These are phyloP conservation scores for Amaranthus hypochondriacus DNA, from an alignment of 148 eudicot species.

Conservation along the genomic window DNA sequence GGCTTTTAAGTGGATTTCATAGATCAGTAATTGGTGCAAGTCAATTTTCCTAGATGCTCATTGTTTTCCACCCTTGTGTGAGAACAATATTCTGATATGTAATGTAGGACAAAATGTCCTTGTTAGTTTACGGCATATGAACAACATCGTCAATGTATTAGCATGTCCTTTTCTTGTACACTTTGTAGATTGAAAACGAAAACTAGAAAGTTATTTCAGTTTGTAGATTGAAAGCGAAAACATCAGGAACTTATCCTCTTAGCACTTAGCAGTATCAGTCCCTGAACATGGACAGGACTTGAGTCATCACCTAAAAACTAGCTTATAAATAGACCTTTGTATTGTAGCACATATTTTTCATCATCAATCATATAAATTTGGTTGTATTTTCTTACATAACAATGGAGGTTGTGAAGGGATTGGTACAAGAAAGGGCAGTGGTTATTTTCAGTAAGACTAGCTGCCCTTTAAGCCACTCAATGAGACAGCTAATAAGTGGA, in stretches of 20 bases:
- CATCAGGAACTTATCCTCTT: constrained; percentile 15
- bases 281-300: neutral
- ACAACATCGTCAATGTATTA: constrained; percentile 13
- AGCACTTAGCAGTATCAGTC: neutral
- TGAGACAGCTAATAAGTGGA: constrained; percentile 21
- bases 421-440: constrained; percentile 16
- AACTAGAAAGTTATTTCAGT: constrained; percentile 1
- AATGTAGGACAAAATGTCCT: constrained; percentile 14
- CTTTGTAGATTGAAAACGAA: constrained; percentile 14
- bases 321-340: constrained; percentile 25
- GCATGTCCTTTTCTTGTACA: constrained; percentile 14
- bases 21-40: constrained; percentile 1
- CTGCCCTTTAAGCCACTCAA: constrained; percentile 21
- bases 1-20: constrained; percentile 8
- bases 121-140: constrained; percentile 18
- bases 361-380: neutral
- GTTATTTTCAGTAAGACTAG: constrained; percentile 21
- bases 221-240: neutral
- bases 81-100: neutral
- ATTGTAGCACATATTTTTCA: neutral
- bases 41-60: constrained; percentile 7
- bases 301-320: neutral
- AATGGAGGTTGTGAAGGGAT: constrained; percentile 16
- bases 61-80: constrained; percentile 9
- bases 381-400: neutral